phyloP scores from a whole-genome alignment of 805 yeast species.

The Candida vaughaniae region DNA sequence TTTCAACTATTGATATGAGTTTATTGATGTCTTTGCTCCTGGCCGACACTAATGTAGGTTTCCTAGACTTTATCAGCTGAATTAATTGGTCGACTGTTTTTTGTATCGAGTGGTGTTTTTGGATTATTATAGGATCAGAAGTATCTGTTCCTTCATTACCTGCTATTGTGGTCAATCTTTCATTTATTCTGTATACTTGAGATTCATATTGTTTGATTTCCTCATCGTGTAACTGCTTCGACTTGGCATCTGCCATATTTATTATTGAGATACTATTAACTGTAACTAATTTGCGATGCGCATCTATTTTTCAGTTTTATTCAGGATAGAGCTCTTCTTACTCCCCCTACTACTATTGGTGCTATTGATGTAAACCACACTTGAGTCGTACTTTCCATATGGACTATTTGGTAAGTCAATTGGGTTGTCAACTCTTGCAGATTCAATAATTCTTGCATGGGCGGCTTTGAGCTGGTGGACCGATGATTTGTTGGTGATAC shows the following conservation, averaged over 20 bases:
- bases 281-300: not conserved
- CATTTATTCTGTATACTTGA: slow-evolving; percentile 1
- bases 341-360: slow-evolving; percentile 12
- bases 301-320: not conserved
- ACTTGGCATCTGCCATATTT: not conserved
- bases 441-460: slow-evolving; percentile 23
- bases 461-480: slow-evolving; percentile 16
- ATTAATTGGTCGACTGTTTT: slow-evolving; percentile 11
- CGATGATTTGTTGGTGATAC: slow-evolving; percentile 17
- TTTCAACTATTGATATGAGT: slow-evolving; percentile 13
- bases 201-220: not conserved
- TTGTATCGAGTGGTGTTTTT: slow-evolving; percentile 11
- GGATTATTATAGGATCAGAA: slow-evolving; percentile 6
- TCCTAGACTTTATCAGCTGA: not conserved
- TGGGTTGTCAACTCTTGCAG: slow-evolving; percentile 19
- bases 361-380: slow-evolving; percentile 18
- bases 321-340: slow-evolving; percentile 1
- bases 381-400: slow-evolving; percentile 24
- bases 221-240: not conserved
- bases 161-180: not conserved
- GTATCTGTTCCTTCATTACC: not conserved
- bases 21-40: slow-evolving; percentile 9
- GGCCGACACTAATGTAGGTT: slow-evolving; percentile 8
- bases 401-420: slow-evolving; percentile 17
- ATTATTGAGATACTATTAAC: too few species aligned